Evolutionary conservation across 768 basidiomycete genomes (phyloP).

Genomic region (Pleurotus tuoliensis): DNA sequence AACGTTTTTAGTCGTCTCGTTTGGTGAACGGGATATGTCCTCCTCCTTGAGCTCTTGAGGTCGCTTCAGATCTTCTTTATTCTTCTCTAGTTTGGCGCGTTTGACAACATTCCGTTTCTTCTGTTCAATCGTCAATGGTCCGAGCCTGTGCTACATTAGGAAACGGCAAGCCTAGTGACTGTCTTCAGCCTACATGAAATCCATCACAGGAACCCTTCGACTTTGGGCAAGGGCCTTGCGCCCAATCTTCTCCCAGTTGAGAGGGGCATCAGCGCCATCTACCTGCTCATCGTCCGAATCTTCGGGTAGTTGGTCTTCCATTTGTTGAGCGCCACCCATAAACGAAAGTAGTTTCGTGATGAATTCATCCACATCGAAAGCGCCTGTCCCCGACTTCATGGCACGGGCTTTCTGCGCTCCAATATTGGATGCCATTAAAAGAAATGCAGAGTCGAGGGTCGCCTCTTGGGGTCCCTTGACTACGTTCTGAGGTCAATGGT

Average conservation of each 20-base stretch:
- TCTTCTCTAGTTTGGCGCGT: conserved; percentile 68
- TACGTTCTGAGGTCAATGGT: conserved; percentile 16
- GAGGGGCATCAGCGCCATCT: conserved; percentile 36
- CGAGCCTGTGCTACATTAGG: conserved; percentile 60
- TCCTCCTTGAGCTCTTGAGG: conserved; percentile 82
- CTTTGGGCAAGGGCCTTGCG: conserved; percentile 80
- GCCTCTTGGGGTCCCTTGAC: conserved; percentile 86
- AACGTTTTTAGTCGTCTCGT: conserved; percentile 90
- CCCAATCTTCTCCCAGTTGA: conserved; percentile 87
- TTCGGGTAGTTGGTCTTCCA: conserved; percentile 39
- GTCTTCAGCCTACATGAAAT: conserved; percentile 71
- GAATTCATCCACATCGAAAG: conserved; percentile 93
- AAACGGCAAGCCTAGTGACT: background rate
- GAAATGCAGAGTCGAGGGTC: conserved; percentile 80
- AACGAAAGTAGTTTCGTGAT: conserved; percentile 67
- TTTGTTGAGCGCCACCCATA: conserved; percentile 64
- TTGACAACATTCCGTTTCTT: conserved; percentile 65
- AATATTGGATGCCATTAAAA: conserved; percentile 73
- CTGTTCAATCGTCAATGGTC: conserved; percentile 83
- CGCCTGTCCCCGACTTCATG: conserved; percentile 82
- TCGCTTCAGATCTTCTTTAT: conserved; percentile 59
- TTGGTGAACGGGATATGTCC: conserved; percentile 78
- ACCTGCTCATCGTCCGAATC: conserved; percentile 52
- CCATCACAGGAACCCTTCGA: conserved; percentile 72
- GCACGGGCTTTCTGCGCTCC: conserved; percentile 86